These are phyloP conservation scores for Suillus weaverae DNA, from an alignment of 768 basidiomycete genomes.

Conservation along the genomic window DNA sequence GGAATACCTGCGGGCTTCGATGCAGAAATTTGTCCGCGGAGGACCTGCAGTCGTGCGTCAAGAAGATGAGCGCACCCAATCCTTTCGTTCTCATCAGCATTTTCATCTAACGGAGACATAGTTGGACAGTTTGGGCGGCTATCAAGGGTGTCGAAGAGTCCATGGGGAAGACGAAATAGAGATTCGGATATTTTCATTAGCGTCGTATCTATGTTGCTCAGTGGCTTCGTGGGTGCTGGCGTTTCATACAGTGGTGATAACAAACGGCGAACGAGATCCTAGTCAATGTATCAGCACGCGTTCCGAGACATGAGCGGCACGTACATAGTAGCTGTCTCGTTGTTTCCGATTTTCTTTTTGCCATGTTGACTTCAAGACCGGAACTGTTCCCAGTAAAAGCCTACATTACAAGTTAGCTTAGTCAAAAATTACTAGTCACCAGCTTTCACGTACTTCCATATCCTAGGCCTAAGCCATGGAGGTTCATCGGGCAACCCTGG, in stretches of 20 bases:
- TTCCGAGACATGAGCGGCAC: constrained; percentile 22
- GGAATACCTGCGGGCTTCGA: constrained; percentile 34
- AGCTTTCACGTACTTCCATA: constrained; percentile 64
- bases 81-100: constrained; percentile 45
- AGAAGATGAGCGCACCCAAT: constrained; percentile 53
- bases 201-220: constrained; percentile 44
- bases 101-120: constrained; percentile 52
- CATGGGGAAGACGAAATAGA: constrained; percentile 52
- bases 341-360: constrained; percentile 55
- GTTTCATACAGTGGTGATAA: constrained; percentile 52
- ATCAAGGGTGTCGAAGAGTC: constrained; percentile 50
- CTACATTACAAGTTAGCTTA: constrained; percentile 33
- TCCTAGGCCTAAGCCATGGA: constrained; percentile 69
- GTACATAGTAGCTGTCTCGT: constrained; percentile 72
- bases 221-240: constrained; percentile 42
- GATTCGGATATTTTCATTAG: constrained; percentile 54
- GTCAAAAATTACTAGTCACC: constrained; percentile 2
- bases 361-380: constrained; percentile 60
- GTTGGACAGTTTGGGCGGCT: constrained; percentile 40
- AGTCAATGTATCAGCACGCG: constrained; percentile 12
- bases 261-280: constrained; percentile 72
- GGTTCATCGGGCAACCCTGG: constrained; percentile 75
- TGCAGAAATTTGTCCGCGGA: constrained; percentile 35
- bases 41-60: constrained; percentile 50
- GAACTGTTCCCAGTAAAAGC: constrained; percentile 62